phyloP scores from a whole-genome alignment of 2,329 filamentous ascomycete genomes.

The Pseudogymnoascus sp. region DNA sequence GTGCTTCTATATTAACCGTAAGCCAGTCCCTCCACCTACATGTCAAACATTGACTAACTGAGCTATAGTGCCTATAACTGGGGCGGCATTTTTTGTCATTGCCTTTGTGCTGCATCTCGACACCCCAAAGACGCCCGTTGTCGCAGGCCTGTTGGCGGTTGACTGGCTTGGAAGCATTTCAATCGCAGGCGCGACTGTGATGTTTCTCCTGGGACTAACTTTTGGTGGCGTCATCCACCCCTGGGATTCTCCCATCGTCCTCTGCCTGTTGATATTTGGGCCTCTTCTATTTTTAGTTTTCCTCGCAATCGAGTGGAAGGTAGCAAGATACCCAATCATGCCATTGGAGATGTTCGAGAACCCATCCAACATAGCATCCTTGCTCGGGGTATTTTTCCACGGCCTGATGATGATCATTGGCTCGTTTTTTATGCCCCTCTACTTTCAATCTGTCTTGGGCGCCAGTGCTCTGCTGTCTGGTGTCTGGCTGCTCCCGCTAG shows the following conservation, averaged over 20 bases:
- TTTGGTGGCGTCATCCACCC: slow-evolving; percentile 71
- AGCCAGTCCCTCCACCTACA: not conserved
- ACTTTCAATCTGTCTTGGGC: slow-evolving; percentile 71
- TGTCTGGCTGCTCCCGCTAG: slow-evolving; percentile 66
- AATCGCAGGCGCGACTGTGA: slow-evolving; percentile 65
- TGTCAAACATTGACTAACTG: slow-evolving; percentile 38
- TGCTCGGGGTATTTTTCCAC: slow-evolving; percentile 63
- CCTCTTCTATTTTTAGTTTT: slow-evolving; percentile 52
- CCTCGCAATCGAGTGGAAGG: slow-evolving; percentile 61
- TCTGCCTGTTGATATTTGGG: slow-evolving; percentile 52
- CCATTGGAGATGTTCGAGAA: slow-evolving; percentile 64
- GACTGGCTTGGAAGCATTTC: slow-evolving; percentile 55
- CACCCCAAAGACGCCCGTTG: slow-evolving; percentile 55
- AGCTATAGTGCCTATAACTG: slow-evolving; percentile 41
- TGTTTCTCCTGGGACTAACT: slow-evolving; percentile 80
- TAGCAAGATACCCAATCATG: slow-evolving; percentile 72
- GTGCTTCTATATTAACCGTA: slow-evolving; percentile 35
- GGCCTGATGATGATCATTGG: slow-evolving; percentile 39
- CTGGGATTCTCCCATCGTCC: slow-evolving; percentile 33
- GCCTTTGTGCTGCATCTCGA: slow-evolving; percentile 59
- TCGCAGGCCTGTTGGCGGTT: slow-evolving; percentile 52
- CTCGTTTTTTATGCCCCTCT: slow-evolving; percentile 42
- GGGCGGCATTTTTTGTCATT: slow-evolving; percentile 41
- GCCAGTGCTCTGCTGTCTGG: slow-evolving; percentile 65
- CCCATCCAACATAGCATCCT: slow-evolving; percentile 57